A percentile compares a stretch with the other conserved stretches of the same genome.
Conservation (phyloP, 805 yeast species). For the Metschnikowia drakensbergensis region DNA sequence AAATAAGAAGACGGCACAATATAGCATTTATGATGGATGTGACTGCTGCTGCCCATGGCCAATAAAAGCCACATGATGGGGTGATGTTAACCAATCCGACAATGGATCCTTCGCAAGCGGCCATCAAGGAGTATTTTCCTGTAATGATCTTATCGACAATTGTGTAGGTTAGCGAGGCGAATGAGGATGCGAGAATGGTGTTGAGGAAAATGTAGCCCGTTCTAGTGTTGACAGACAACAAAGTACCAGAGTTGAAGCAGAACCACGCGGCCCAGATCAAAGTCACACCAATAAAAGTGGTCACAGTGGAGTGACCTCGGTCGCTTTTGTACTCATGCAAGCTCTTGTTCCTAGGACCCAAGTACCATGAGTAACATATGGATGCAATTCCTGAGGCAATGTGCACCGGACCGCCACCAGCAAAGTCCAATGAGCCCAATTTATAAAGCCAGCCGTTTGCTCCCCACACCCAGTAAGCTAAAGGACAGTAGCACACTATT, state of each 20-base stretch:
- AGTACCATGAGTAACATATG: slow-evolving; percentile 37
- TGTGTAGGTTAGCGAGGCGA: slow-evolving; percentile 45
- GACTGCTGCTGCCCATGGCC: slow-evolving; percentile 46
- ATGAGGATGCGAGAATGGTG: slow-evolving; percentile 50
- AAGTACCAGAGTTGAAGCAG: slow-evolving; percentile 46
- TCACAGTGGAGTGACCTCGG: slow-evolving; percentile 33
- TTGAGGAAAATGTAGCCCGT: slow-evolving; percentile 46
- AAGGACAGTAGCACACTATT: slow-evolving; percentile 43
- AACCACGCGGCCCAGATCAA: slow-evolving; percentile 49
- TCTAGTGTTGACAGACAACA: slow-evolving; percentile 37
- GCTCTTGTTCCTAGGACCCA: slow-evolving; percentile 39
- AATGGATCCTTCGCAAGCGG: slow-evolving; percentile 46
- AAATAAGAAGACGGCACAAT: slow-evolving; percentile 33
- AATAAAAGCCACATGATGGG: slow-evolving; percentile 44
- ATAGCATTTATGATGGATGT: slow-evolving; percentile 39
- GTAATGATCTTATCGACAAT: slow-evolving; percentile 38
- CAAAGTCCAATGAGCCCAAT: slow-evolving; percentile 45
- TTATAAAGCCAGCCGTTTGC: slow-evolving; percentile 42
- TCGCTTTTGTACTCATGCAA: slow-evolving; percentile 21
- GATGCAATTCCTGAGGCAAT: slow-evolving; percentile 43
- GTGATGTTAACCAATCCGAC: slow-evolving; percentile 46
- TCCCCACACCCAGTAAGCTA: slow-evolving; percentile 48
- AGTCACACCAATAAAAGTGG: slow-evolving; percentile 43
- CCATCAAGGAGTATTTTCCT: slow-evolving; percentile 38
- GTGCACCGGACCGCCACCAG: slow-evolving; percentile 51